phyloP scores from a whole-genome alignment of 352 stramenopile genomes.

The Pythium plurisporium region DNA sequence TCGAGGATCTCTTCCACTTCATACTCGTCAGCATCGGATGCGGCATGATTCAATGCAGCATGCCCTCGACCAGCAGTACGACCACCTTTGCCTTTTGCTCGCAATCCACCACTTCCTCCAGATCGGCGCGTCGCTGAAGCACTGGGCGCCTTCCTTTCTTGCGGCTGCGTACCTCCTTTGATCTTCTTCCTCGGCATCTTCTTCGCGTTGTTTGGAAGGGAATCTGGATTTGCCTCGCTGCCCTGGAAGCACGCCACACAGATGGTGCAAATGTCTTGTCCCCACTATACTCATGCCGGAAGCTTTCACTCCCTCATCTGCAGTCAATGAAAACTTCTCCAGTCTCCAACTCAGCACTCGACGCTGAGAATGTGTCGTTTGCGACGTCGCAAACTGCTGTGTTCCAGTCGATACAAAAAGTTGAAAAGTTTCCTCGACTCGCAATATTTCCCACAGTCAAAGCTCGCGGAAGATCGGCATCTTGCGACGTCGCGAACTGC shows the following conservation, averaged over 20 bases:
- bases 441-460: no score
- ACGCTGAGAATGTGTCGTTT: background rate
- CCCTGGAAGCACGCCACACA: background rate
- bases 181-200: background rate
- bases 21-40: background rate
- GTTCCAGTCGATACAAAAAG: background rate
- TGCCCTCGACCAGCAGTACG: background rate
- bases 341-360: background rate
- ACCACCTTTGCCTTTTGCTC: background rate
- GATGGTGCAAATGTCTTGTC: background rate
- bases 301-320: background rate
- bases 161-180: background rate
- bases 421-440: background rate
- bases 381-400: background rate
- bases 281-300: background rate
- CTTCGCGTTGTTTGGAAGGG: background rate
- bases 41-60: background rate
- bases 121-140: background rate
- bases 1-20: slow-evolving; percentile 1
- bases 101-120: background rate
- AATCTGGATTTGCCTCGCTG: background rate
- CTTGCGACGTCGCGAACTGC: no score
- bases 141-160: background rate
- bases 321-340: background rate
- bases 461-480: no score